A percentile compares a stretch with the other conserved stretches of the same genome.
Evolutionary conservation across 1,284 basidiomycete species (phyloP).

Genomic region (Pterula multifida): DNA sequence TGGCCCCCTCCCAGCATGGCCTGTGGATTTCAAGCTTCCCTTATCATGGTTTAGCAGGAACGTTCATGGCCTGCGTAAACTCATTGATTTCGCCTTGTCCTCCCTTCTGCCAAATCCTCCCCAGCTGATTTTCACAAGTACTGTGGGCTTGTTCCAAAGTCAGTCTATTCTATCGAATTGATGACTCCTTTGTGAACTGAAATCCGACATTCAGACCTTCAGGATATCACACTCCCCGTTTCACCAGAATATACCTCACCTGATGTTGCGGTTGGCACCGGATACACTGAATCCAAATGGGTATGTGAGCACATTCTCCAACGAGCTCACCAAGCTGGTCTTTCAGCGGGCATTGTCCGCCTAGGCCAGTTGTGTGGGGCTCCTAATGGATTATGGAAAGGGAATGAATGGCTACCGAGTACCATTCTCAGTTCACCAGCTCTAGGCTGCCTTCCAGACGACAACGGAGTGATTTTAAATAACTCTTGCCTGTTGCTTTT

Average conservation of each 20-base stretch:
- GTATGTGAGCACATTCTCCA: constrained; percentile 21
- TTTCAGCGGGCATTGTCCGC: constrained; percentile 21
- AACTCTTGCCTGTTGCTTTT: not conserved
- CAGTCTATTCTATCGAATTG: not conserved
- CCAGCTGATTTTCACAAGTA: constrained; percentile 15
- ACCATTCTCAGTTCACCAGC: constrained; percentile 22
- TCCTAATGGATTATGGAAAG: constrained; percentile 27
- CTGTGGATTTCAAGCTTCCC: constrained; percentile 25
- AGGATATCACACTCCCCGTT: constrained; percentile 13
- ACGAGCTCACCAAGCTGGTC: constrained; percentile 12
- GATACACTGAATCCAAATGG: constrained; percentile 29
- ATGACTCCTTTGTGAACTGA: no score
- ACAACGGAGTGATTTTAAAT: constrained; percentile 17
- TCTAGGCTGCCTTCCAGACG: constrained; percentile 18
- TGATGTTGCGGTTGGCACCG: constrained; percentile 17
- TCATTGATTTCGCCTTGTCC: constrained; percentile 23
- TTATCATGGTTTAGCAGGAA: constrained; percentile 22
- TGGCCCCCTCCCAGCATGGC: constrained; percentile 20
- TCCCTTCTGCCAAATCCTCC: constrained; percentile 13
- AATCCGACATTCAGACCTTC: constrained; percentile 11
- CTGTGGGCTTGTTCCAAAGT: constrained; percentile 17
- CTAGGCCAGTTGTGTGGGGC: constrained; percentile 33
- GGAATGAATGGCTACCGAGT: constrained; percentile 31
- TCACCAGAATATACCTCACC: constrained; percentile 14
- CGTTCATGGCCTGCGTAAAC: constrained; percentile 20